Evolutionary conservation across 257 asterid genomes (phyloP).

Genomic region (Sherardia arvensis): DNA sequence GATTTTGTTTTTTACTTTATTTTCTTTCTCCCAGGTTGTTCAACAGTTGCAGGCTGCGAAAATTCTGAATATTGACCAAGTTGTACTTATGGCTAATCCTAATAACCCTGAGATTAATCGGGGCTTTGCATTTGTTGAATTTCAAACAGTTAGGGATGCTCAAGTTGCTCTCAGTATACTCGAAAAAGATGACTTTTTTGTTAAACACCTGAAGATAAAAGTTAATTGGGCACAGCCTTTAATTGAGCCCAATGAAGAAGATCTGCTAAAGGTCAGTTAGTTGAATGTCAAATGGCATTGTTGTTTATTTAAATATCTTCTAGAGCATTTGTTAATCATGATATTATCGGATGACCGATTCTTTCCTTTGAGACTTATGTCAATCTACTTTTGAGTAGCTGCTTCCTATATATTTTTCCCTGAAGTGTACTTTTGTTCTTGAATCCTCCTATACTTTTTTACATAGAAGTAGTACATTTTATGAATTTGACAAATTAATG

Average conservation of each 20-base stretch:
- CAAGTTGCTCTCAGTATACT: conserved; percentile 51
- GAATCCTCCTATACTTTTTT: neutral
- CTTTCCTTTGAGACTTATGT: neutral
- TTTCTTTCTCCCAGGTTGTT: conserved; percentile 34
- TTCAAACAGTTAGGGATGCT: conserved; percentile 60
- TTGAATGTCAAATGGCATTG: conserved; percentile 1
- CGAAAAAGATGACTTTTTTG: conserved; percentile 43
- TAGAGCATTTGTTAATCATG: neutral
- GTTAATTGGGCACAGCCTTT: conserved; percentile 77
- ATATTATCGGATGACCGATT: neutral
- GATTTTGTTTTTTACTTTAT: neutral
- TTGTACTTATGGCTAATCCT: conserved; percentile 48
- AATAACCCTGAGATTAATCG: conserved; percentile 43
- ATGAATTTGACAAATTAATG: neutral
- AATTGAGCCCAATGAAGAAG: conserved; percentile 53
- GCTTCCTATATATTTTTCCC: neutral
- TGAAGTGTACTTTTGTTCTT: no score
- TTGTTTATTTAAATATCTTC: neutral
- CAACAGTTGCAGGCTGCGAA: conserved; percentile 41
- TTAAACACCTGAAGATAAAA: conserved; percentile 31
- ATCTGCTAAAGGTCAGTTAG: conserved; percentile 48
- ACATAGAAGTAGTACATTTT: neutral
- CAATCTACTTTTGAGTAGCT: neutral
- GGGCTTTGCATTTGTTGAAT: conserved; percentile 68
- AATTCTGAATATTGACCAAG: conserved; percentile 49